Evolutionary conservation across 495 filamentous ascomycete species (phyloP), one percentile per base, ranked within the genome.

Genomic region (Penicillium atrosanguineum): DNA sequence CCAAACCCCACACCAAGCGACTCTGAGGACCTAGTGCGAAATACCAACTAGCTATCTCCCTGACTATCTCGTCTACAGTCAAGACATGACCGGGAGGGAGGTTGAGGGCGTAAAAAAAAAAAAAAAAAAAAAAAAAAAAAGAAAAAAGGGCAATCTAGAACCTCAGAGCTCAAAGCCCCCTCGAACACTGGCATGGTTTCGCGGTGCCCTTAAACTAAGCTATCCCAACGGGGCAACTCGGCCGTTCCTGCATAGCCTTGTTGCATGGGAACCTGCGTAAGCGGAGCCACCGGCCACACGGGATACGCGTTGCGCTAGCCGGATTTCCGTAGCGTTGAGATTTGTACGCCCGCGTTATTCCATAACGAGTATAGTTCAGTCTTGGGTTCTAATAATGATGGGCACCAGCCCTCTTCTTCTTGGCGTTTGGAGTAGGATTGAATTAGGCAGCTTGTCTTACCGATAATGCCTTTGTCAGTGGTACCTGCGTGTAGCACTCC

Each of bases 231-330:
- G 16, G 56, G 50, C 20, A 50, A 46, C 4, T 46, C 6, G 21
- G 46, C 56, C 56, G 56, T 58, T 58, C 56, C 56, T 58, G 56
- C 56, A 58, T 58, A 15, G 29, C 25, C 9, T 8, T 15, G 14
- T 9, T 9, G 26, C n/a, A 26, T 18, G 16, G 20, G n/a, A 12
- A 43, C 16, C 29, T 46, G 44, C 26, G 25, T 31, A 29, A 44
- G 50, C 29, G n/a, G 4, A 19, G 38, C 38, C 38, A 40, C 38
- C 38, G 6, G 9, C 19, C 15, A 14, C n/a, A 18, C 3, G 12
- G 15, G n/a, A 11, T n/a, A 9, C n/a, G 12, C 16, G 18, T 20
- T 44, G 20, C 25, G 42, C 25, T 44, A 44, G 42, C 20, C 20
- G 15, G 19, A 26, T 25, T 44, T 25, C 38, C 37, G 37, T 40